Evolutionary conservation across 306 rosid genomes (phyloP).

Genomic region (Canavalia gladiata): DNA sequence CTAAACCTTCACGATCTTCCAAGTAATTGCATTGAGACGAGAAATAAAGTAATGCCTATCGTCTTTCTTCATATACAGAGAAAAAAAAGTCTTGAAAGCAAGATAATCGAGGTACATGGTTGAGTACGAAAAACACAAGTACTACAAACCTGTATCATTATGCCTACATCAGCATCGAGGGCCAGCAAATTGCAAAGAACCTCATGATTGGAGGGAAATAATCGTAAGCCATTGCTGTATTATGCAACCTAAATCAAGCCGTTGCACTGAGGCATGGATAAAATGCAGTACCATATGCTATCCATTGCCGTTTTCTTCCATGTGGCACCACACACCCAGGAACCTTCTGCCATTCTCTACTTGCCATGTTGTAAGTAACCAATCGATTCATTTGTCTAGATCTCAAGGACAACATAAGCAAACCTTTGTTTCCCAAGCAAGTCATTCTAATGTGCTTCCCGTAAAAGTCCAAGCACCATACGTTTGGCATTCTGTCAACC

Average conservation of each 20-base stretch:
- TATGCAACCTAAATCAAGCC: slow-evolving; percentile 60
- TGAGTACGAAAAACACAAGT: slow-evolving; percentile 40
- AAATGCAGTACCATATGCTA: slow-evolving; percentile 83
- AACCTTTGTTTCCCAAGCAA: slow-evolving; percentile 93
- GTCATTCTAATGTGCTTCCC: slow-evolving; percentile 96
- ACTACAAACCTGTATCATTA: slow-evolving; percentile 37
- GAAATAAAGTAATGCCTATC: not conserved
- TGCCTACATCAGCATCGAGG: slow-evolving; percentile 34
- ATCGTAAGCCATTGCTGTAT: slow-evolving; percentile 34
- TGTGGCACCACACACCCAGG: slow-evolving; percentile 73
- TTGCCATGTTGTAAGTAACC: slow-evolving; percentile 75
- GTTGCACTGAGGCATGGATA: slow-evolving; percentile 76
- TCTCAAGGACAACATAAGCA: slow-evolving; percentile 89
- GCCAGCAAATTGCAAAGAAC: slow-evolving; percentile 42
- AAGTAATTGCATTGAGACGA: not conserved
- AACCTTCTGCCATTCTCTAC: slow-evolving; percentile 87
- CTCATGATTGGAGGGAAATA: slow-evolving; percentile 24
- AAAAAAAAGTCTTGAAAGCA: not conserved
- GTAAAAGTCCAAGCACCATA: slow-evolving; percentile 97
- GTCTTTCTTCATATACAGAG: not conserved
- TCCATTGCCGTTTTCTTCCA: slow-evolving; percentile 74
- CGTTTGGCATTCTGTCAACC: slow-evolving; percentile 99
- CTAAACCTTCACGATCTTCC: not conserved
- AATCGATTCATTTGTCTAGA: slow-evolving; percentile 72
- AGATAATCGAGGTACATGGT: slow-evolving; percentile 31